phyloP scores from a whole-genome alignment of 2,329 filamentous ascomycete genomes.

The Trichoderma citrinoviride region DNA sequence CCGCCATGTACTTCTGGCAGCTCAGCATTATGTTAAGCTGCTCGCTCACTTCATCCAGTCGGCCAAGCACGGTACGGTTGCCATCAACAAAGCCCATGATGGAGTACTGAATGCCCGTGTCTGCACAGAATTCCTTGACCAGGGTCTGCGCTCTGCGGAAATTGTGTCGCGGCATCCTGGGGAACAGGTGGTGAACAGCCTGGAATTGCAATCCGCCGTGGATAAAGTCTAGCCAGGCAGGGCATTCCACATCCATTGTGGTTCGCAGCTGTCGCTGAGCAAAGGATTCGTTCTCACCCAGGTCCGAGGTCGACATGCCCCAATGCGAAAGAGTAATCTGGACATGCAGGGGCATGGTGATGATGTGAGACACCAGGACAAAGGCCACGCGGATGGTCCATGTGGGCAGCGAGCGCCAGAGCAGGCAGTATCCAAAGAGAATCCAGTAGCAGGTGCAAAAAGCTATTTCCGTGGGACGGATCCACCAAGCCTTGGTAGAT shows the following conservation, averaged over 20 bases:
- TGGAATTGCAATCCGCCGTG: constrained; percentile 90
- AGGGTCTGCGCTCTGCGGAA: constrained; percentile 71
- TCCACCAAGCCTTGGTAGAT: constrained; percentile 70
- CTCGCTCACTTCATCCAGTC: constrained; percentile 66
- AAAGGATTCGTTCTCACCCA: constrained; percentile 82
- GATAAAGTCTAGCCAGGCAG: constrained; percentile 82
- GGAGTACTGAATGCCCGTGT: constrained; percentile 80
- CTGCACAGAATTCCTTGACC: constrained; percentile 76
- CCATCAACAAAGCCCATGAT: constrained; percentile 82
- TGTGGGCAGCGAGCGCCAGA: constrained; percentile 44
- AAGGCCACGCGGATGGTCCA: constrained; percentile 67
- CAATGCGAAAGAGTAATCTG: constrained; percentile 93
- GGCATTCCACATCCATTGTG: constrained; percentile 91
- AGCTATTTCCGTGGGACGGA: constrained; percentile 31
- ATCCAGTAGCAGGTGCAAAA: constrained; percentile 72
- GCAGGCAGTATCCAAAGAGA: constrained; percentile 79
- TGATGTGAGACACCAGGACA: constrained; percentile 75
- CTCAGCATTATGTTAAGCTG: constrained; percentile 76
- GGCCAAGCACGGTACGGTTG: constrained; percentile 75
- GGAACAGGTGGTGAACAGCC: constrained; percentile 82
- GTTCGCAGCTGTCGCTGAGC: constrained; percentile 88
- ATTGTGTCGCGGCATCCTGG: constrained; percentile 81
- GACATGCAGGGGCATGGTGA: constrained; percentile 78
- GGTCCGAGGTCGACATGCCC: constrained; percentile 85
- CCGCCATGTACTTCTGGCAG: constrained; percentile 51